Evolutionary conservation across 2,329 filamentous ascomycete genomes (phyloP).

Genomic region (Chaetomium globosum): DNA sequence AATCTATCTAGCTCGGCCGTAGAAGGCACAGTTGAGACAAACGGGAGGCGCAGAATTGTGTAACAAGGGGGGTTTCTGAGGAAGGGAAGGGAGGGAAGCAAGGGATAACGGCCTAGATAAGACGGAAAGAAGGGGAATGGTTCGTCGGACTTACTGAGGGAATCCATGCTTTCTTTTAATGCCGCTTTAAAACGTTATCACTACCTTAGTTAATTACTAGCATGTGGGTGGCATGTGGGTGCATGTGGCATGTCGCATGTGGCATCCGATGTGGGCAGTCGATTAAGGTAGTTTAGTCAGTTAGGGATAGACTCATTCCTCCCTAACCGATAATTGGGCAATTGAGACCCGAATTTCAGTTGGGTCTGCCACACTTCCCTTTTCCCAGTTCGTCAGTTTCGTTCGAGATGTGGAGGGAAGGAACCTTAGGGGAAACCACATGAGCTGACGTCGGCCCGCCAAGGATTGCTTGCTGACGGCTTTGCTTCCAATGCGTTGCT

Average conservation of each 20-base stretch:
- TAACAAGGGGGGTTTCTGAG: background rate
- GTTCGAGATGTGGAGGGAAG: background rate
- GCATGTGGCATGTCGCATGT: background rate
- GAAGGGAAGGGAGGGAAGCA: background rate
- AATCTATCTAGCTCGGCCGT: background rate
- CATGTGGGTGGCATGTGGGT: background rate
- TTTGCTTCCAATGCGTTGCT: background rate
- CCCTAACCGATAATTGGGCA: background rate
- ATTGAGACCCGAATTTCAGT: conserved; percentile 22
- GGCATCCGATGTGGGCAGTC: background rate
- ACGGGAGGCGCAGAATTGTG: conserved; percentile 5
- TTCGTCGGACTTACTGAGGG: conserved; percentile 39
- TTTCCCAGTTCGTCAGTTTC: conserved; percentile 4
- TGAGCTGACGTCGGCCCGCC: conserved; percentile 25
- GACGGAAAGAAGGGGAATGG: conserved; percentile 7
- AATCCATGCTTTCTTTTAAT: conserved; percentile 34
- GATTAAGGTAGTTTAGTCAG: background rate
- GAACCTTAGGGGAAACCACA: background rate
- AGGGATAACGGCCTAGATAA: background rate
- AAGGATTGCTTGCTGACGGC: conserved; percentile 14
- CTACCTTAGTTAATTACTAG: too few species aligned
- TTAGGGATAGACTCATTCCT: conserved; percentile 14
- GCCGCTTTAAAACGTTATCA: background rate
- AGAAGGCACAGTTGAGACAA: conserved; percentile 8
- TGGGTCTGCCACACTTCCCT: conserved; percentile 7